Evolutionary conservation across 495 filamentous ascomycete species (phyloP), one percentile per base, ranked within the genome.

Genomic region (Aspergillus kassunensis): DNA sequence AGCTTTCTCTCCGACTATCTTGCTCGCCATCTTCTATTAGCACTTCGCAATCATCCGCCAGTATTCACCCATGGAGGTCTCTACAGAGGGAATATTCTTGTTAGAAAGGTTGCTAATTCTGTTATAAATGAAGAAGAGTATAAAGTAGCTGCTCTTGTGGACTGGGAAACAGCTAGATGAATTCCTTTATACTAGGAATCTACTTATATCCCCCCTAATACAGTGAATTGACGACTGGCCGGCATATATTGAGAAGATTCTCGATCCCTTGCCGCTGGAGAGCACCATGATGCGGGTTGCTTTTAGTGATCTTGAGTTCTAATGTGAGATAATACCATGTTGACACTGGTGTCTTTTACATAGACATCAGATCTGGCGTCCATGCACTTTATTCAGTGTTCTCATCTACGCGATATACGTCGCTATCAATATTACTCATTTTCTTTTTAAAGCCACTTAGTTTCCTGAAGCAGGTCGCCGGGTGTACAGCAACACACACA

Each of bases 111-210:
- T 12, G 6, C n/a, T n/a, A 34, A 34, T 34, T 34, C 31, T 8
- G 31, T 34, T n/a, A 34, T 12, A 8, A 34, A n/a, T 39, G 46
- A 16, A 44, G 47, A 56, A 41, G 36, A 20, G 24, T 49, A 49
- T 50, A 36, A 49, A 31, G 37, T 53, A 31, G 50, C 59, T 53
- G 73, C 67, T 41, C 63, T 80, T 59, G 56, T 78, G 44, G 73
- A 78, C 31, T 77, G 76, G 76, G 77, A 75, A 60, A 51, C 64
- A 12, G 58, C 72, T 34, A 74, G 75, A 27, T 80, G 69, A 69
- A 76, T 71, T 66, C 70, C 74, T 49, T 59, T 63, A 20, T 73
- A 78, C 60, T 78, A 73, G 77, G 77, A 79, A 56, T 78, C 69
- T 54, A 54, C 68, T 15, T 66, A 34, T 34, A 34, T 34, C 31